Evolutionary conservation across 1,284 basidiomycete genomes (phyloP), one percentile per base, ranked within the genome.

Genomic region (Cutaneotrichosporon sp.): DNA sequence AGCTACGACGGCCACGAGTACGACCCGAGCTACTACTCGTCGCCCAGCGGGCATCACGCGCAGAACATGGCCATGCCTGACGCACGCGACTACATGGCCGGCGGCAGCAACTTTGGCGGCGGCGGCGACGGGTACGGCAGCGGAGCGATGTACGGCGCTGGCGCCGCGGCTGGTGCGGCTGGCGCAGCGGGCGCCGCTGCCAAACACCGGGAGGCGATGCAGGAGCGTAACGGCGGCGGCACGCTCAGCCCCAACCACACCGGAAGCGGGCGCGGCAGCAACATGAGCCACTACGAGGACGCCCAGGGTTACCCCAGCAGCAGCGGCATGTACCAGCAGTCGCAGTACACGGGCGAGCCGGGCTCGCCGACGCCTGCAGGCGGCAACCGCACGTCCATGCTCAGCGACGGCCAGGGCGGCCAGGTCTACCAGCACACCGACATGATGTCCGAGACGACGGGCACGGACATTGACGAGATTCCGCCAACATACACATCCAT

Each of bases 51-150:
- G 26, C 65, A 65, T 13, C 62, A 66, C 55, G 14, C 22, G 37
- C 52, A 52, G 30, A 58, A 62, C 18, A 66, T 70, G 64, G 54
- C 59, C 34, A 71, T 73, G 69, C 71, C 71, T 18, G 71, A 73
- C 48, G 65, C 69, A 8, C 51, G 64, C 23, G 54, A 72, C 52
- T 72, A 72, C 62, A 62, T 64, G 33, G 55, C 41, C 21, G 54
- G 55, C 22, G 51, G 46, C 12, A 3, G 8, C 18, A 58, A 56
- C 37, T 37, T 46, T 36, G 53, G 51, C 15, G 61, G 59, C 30
- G 53, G 60, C 41, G 54, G 49, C 10, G 49, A 51, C n/a, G 26
- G 26, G 7, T 30, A 30, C 50, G 38, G 12, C n/a, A n/a, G n/a
- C 34, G 41, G 21, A 10, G 26, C 30, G 20, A 42, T 49, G 48